Base-by-base conservation (phyloP, 2,329 filamentous ascomycete genomes). In the Fusarium caatingaense region DNA sequence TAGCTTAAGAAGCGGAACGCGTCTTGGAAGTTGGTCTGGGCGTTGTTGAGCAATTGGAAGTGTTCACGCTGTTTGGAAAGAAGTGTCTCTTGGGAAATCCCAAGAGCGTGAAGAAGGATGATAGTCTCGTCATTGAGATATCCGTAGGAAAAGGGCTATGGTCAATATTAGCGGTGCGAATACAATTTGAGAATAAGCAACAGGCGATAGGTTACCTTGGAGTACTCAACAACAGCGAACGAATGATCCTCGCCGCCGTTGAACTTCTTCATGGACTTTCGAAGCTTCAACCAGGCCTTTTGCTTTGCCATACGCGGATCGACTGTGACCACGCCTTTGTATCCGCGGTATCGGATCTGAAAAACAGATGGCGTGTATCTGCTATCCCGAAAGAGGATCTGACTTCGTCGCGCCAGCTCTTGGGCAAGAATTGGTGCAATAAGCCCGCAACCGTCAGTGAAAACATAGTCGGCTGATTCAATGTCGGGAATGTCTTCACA, bases 201-300 rank as follows among this genome's bases (percentile, higher is more conserved):
- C 8, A 5, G 16, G 32, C 0, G 16, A 18, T 18, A 21, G 1
- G 3, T 41, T 7, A 20, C 59, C 45, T 61, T 62, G 37, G 59
- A 62, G 12, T 60, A 44, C 3, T 60, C 59, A 0, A 62, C 59
- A 0, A 60, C 59, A 16, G 56, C 59, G 6, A 62, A 62, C 1
- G 56, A 62, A 7, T 51, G 5, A 5, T 62, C 37, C 3, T 60
- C 20, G 4, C 59, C 59, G 0, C 56, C 59, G 2, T 8, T 60
- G 2, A 62, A 62, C 20, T 62, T 62, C 8, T 62, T 62, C 59
- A 62, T 62, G 6, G 56, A 62, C 4, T 62, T 60, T 5, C 59
- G 56, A 12, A 62, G 1, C 18, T 60, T 62, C 1, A 62, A 9
- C 1, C 25, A 8, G 1, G 37, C 25, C 0, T 60, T 60, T 1